Percentiles rank a stretch among this genome's conserved stretches.
Evolutionary conservation across 140 eudicot species (phyloP).

Genomic region (Senecio squalidus): DNA sequence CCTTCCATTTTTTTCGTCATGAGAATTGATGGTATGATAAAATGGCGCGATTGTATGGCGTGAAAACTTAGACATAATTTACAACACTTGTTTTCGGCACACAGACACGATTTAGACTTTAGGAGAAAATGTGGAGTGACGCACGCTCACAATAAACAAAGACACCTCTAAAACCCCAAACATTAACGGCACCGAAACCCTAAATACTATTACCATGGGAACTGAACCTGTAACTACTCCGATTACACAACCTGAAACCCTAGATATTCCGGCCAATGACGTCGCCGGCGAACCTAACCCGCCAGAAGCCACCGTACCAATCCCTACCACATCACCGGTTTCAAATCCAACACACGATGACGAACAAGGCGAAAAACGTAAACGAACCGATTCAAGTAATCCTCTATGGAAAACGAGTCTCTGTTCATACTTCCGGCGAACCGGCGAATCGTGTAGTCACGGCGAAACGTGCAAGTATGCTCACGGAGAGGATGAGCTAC

Average conservation of each 20-base stretch:
- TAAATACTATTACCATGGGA: too few species aligned
- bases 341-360: conserved; percentile 9
- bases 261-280: conserved; percentile 9
- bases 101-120: too few species aligned
- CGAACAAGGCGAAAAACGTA: conserved; percentile 56
- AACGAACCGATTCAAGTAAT: conserved; percentile 37
- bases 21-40: too few species aligned
- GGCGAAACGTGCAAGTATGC: conserved; percentile 79
- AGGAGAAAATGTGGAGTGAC: too few species aligned
- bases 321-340: background rate
- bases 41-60: too few species aligned
- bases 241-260: conserved; percentile 21
- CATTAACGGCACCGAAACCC: too few species aligned
- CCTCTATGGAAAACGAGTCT: conserved; percentile 79
- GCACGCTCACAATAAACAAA: too few species aligned
- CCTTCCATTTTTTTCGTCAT: too few species aligned
- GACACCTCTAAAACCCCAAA: background rate
- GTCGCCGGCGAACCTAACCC: background rate
- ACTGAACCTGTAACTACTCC: background rate
- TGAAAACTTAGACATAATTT: too few species aligned
- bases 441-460: conserved; percentile 67
- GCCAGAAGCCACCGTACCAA: background rate
- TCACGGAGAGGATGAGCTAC: conserved; percentile 81
- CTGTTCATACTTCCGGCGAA: conserved; percentile 74
- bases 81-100: too few species aligned